Evolutionary conservation across 345 rosid species (phyloP).

Genomic region (Eucalyptus globulus): DNA sequence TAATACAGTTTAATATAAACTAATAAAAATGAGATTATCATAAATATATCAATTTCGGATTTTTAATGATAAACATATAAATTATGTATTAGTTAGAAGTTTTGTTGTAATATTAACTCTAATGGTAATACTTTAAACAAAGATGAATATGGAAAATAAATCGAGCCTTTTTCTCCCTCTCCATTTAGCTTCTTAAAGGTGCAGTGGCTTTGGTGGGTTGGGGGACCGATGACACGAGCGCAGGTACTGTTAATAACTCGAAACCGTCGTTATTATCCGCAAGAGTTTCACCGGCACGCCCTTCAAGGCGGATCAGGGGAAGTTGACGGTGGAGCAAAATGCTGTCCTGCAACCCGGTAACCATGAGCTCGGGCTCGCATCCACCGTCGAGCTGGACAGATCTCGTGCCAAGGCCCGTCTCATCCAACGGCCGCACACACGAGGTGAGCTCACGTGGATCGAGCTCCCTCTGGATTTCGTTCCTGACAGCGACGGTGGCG

Average conservation of each 20-base stretch:
- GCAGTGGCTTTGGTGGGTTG: neutral
- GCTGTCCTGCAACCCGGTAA: neutral
- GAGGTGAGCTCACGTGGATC: neutral
- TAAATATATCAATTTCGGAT: rapidly evolving
- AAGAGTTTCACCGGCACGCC: neutral
- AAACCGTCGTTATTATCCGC: neutral
- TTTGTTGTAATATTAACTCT: too few species aligned
- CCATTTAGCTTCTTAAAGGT: neutral
- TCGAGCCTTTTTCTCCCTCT: neutral
- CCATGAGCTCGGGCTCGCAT: neutral
- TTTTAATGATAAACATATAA: too few species aligned
- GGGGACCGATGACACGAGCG: neutral
- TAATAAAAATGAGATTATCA: rapidly evolving
- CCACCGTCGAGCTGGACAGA: neutral
- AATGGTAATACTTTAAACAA: neutral
- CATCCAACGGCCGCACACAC: neutral
- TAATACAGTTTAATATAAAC: rapidly evolving
- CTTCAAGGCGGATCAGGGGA: neutral
- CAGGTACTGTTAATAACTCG: neutral
- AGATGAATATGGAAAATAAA: neutral
- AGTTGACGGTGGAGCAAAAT: neutral
- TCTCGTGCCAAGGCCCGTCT: neutral
- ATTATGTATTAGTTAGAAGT: rapidly evolving
- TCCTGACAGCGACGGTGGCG: neutral
- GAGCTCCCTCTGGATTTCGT: neutral